phyloP scores from a whole-genome alignment of 257 asterid species.

The Lithospermum erythrorhizon region DNA sequence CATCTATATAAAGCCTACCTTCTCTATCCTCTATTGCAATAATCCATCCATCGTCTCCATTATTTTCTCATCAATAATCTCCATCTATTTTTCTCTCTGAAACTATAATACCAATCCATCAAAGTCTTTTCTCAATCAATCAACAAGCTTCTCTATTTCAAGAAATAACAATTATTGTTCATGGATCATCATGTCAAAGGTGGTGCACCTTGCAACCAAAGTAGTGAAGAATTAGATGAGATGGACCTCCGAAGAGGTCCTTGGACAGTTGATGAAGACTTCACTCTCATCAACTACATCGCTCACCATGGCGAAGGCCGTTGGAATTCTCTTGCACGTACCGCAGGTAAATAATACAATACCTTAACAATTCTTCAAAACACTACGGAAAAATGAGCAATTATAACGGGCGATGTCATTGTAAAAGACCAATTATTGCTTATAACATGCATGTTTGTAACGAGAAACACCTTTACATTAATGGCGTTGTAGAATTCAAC shows the following conservation, averaged over 20 bases:
- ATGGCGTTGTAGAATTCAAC: background rate
- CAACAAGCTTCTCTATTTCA: constrained; percentile 12
- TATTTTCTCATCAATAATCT: background rate
- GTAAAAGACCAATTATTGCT: too few relatives aligned
- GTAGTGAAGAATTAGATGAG: constrained; percentile 27
- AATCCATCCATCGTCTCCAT: constrained; percentile 1
- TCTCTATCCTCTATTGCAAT: background rate
- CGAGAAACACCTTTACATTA: too few relatives aligned
- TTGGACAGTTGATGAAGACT: constrained; percentile 80
- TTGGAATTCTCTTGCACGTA: constrained; percentile 80
- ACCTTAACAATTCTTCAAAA: too few relatives aligned
- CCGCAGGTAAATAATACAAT: constrained; percentile 39
- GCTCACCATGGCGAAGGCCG: constrained; percentile 92
- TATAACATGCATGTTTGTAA: too few relatives aligned
- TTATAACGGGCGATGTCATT: too few relatives aligned
- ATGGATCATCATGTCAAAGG: constrained; percentile 32
- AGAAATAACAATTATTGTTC: constrained; percentile 1
- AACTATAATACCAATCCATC: constrained; percentile 3
- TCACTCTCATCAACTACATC: constrained; percentile 54
- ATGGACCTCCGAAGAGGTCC: constrained; percentile 68
- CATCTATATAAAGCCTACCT: constrained; percentile 42
- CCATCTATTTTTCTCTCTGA: constrained; percentile 3
- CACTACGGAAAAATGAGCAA: too few relatives aligned
- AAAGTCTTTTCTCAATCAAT: constrained; percentile 14
- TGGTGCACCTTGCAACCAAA: constrained; percentile 13